Percentiles rank a stretch among this genome's conserved stretches.
Evolutionary conservation across 176 grass and related monocot species (phyloP).

Genomic region (Juncus inflexus): DNA sequence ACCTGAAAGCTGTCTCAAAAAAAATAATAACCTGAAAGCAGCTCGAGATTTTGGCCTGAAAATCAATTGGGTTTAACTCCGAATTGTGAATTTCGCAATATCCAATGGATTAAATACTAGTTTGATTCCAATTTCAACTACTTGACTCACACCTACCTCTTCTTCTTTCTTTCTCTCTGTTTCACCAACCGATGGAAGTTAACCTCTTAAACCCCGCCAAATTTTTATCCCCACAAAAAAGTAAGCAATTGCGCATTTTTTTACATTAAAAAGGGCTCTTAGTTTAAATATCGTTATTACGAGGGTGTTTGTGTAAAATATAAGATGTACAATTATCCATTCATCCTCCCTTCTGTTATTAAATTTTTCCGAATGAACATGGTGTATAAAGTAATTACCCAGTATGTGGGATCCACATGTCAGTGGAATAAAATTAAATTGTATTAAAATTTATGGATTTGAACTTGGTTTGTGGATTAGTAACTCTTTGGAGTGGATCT

Average conservation of each 20-base stretch:
- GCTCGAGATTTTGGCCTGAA: background rate
- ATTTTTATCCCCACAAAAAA: background rate
- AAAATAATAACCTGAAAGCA: too few relatives aligned
- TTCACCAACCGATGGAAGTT: conserved; percentile 21
- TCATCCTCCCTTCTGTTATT: too few relatives aligned
- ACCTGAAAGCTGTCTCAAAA: too few relatives aligned
- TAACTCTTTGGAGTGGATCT: too few relatives aligned
- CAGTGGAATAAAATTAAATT: too few relatives aligned
- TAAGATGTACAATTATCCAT: too few relatives aligned
- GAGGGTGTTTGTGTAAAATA: background rate
- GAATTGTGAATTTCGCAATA: background rate
- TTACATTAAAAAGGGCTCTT: conserved; percentile 7
- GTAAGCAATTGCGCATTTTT: background rate
- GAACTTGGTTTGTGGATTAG: too few relatives aligned
- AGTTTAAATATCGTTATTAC: background rate
- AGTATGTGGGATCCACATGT: too few relatives aligned
- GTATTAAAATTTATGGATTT: too few relatives aligned
- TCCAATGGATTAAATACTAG: conserved; percentile 2
- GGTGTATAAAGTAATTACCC: too few relatives aligned
- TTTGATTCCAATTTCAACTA: conserved; percentile 11
- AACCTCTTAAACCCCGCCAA: background rate
- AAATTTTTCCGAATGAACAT: too few relatives aligned
- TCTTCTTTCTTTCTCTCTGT: conserved; percentile 2
- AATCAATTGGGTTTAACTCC: conserved; percentile 9
- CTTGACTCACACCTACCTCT: conserved; percentile 20